These are phyloP conservation scores for Raddia guianensis DNA, from an alignment of 176 grass and related monocot genomes.

Conservation along the genomic window DNA sequence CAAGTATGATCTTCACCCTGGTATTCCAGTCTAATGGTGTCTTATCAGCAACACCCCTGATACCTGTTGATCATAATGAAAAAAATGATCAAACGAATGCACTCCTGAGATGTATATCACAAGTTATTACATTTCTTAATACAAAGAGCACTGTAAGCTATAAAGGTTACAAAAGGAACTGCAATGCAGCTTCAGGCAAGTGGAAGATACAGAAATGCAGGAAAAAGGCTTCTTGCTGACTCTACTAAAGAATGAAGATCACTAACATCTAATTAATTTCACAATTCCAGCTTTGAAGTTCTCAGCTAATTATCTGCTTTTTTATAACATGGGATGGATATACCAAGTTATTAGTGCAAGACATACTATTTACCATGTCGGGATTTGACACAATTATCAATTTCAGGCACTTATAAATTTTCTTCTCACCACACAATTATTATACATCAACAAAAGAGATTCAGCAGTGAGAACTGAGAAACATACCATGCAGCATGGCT, in stretches of 20 bases:
- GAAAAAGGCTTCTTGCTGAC: background rate
- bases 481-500: constrained; percentile 83
- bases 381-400: background rate
- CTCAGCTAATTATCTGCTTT: background rate
- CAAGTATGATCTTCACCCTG: constrained; percentile 80
- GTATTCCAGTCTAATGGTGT: constrained; percentile 70
- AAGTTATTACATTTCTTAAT: background rate
- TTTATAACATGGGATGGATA: constrained; percentile 2
- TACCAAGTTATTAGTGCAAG: background rate
- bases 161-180: background rate
- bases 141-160: background rate
- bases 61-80: constrained; percentile 51
- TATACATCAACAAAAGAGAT: constrained; percentile 6
- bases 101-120: background rate
- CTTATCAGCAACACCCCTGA: constrained; percentile 59
- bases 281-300: background rate
- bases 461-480: constrained; percentile 25
- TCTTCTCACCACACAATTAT: background rate
- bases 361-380: background rate
- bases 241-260: background rate
- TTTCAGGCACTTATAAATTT: background rate
- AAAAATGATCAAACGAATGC: background rate
- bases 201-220: constrained; percentile 14
- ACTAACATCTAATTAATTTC: background rate
- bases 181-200: constrained; percentile 25